These are phyloP conservation scores for Camelina hispida DNA, from an alignment of 345 rosid genomes.

Conservation along the genomic window DNA sequence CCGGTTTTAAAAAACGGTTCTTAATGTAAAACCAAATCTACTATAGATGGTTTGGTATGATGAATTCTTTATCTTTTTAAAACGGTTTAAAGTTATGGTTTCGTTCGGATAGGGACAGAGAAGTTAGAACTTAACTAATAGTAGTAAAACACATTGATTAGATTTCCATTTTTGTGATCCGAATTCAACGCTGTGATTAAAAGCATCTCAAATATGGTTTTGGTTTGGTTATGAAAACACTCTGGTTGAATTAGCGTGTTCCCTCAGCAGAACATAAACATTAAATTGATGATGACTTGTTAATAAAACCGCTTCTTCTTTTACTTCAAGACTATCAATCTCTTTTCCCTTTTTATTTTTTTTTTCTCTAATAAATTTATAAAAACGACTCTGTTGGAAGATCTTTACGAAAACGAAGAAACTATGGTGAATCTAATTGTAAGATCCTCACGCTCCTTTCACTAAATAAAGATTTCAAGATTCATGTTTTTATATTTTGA, in stretches of 20 bases:
- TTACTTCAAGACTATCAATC: slow-evolving; percentile 30
- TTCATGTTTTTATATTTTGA: neutral
- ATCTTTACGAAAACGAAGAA: neutral
- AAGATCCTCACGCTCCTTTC: slow-evolving; percentile 18
- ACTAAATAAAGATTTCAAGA: neutral
- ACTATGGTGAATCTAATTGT: slow-evolving; percentile 19
- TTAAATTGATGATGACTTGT: neutral
- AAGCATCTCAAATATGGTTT: neutral
- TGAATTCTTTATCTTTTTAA: slow-evolving; percentile 5
- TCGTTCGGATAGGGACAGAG: neutral
- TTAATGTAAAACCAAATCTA: slow-evolving; percentile 14
- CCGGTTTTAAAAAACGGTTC: slow-evolving; percentile 1
- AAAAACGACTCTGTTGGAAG: neutral
- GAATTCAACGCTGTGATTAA: neutral
- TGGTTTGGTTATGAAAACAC: neutral
- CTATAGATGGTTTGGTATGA: slow-evolving; percentile 1
- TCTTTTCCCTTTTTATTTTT: neutral
- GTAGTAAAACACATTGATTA: neutral
- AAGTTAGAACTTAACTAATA: neutral
- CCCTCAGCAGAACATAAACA: neutral
- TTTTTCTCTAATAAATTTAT: neutral
- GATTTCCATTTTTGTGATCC: neutral
- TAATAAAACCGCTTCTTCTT: neutral
- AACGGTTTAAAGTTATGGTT: neutral
- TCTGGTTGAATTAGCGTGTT: neutral